phyloP scores from a whole-genome alignment of 2,329 filamentous ascomycete genomes.

The Curvularia verruculosa region DNA sequence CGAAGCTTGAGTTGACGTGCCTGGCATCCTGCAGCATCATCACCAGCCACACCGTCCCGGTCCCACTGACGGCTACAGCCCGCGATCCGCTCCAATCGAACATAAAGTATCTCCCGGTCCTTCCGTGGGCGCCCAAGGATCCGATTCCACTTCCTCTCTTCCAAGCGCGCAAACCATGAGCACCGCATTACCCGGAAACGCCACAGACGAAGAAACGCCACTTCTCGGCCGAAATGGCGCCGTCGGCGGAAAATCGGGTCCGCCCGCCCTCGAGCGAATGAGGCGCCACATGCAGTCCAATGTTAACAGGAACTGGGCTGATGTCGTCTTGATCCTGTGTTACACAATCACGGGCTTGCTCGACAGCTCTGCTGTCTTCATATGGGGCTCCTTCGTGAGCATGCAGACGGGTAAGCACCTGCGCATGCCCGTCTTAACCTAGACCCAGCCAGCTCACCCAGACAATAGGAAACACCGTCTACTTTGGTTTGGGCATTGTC shows the following conservation, averaged over 20 bases:
- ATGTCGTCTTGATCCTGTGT: conserved; percentile 71
- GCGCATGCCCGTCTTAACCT: not conserved
- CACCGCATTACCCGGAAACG: conserved; percentile 14
- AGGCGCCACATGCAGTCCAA: conserved; percentile 52
- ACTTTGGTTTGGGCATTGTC: conserved; percentile 75
- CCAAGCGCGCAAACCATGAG: conserved; percentile 23
- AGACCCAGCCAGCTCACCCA: not conserved
- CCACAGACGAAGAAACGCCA: conserved; percentile 42
- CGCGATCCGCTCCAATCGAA: conserved; percentile 15
- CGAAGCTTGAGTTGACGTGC: conserved; percentile 34
- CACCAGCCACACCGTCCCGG: conserved; percentile 3
- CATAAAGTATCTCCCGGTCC: conserved; percentile 13
- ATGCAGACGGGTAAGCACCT: conserved; percentile 74
- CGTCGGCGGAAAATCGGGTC: conserved; percentile 30
- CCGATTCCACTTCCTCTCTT: conserved; percentile 9
- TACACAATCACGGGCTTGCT: conserved; percentile 79
- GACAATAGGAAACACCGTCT: conserved; percentile 71
- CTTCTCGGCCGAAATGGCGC: conserved; percentile 35
- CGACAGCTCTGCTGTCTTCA: conserved; percentile 76
- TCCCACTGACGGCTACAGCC: not conserved
- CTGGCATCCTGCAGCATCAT: conserved; percentile 19
- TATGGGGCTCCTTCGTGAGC: conserved; percentile 80
- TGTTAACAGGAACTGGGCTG: conserved; percentile 67
- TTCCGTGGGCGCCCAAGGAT: conserved; percentile 9
- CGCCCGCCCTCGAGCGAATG: conserved; percentile 19